These are phyloP conservation scores for Schizophyllum amplum DNA, from an alignment of 1,284 basidiomycete species.

Conservation along the genomic window DNA sequence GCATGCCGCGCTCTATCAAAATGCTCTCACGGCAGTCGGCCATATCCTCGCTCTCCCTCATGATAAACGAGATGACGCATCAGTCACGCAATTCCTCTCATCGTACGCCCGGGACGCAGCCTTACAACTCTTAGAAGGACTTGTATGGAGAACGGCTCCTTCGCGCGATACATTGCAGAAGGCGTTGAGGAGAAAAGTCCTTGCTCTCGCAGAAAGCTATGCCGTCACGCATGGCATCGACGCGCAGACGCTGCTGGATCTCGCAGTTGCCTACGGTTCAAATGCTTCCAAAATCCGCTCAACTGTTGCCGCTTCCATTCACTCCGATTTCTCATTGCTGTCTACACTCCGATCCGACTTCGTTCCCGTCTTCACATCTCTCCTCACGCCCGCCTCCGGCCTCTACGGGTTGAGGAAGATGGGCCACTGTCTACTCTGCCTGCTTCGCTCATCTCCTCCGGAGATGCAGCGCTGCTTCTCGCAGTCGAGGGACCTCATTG, in stretches of 20 bases:
- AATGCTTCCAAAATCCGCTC: slow-evolving; percentile 35
- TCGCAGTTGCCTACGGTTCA: slow-evolving; percentile 47
- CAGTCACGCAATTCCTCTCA: slow-evolving; percentile 41
- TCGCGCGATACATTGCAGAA: slow-evolving; percentile 32
- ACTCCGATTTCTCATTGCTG: neutral
- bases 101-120: slow-evolving; percentile 52
- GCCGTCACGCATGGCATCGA: slow-evolving; percentile 35
- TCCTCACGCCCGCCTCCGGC: slow-evolving; percentile 41
- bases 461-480: slow-evolving; percentile 42
- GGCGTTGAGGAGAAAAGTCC: slow-evolving; percentile 34
- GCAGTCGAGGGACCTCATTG: slow-evolving; percentile 41
- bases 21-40: slow-evolving; percentile 37
- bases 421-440: slow-evolving; percentile 44
- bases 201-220: slow-evolving; percentile 50
- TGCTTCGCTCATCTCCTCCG: slow-evolving; percentile 44
- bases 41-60: slow-evolving; percentile 39
- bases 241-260: slow-evolving; percentile 48
- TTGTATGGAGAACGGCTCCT: slow-evolving; percentile 44
- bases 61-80: slow-evolving; percentile 33
- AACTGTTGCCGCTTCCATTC: slow-evolving; percentile 35
- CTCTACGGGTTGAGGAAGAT: slow-evolving; percentile 59
- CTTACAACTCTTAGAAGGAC: slow-evolving; percentile 35
- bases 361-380: slow-evolving; percentile 44
- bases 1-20: slow-evolving; percentile 36
- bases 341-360: slow-evolving; percentile 26